phyloP scores from a whole-genome alignment of 2,329 filamentous ascomycete genomes.

The Chaetomium olivaceum region DNA sequence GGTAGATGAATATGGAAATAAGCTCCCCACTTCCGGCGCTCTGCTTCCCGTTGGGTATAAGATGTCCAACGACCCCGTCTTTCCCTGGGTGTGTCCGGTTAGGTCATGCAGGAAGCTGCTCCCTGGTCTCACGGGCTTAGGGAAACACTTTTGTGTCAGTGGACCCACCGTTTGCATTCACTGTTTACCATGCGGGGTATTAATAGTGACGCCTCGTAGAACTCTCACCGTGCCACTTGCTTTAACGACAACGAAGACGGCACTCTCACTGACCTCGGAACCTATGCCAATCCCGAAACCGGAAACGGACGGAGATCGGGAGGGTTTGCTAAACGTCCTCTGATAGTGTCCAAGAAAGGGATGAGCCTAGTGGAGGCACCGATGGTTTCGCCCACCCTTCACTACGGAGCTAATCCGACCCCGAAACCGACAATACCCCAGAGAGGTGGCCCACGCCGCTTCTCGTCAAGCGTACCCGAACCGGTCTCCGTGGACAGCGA shows the following conservation, averaged over 20 bases:
- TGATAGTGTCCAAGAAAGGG: slow-evolving; percentile 21
- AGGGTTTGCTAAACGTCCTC: slow-evolving; percentile 17
- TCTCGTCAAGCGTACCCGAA: not conserved
- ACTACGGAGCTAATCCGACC: not conserved
- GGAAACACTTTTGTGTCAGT: slow-evolving; percentile 28
- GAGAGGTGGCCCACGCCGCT: slow-evolving; percentile 8
- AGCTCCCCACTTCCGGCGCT: slow-evolving; percentile 20
- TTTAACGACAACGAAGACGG: slow-evolving; percentile 33
- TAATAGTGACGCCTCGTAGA: slow-evolving; percentile 5
- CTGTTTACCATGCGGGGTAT: not conserved
- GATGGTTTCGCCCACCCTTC: slow-evolving; percentile 8
- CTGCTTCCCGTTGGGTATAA: slow-evolving; percentile 28
- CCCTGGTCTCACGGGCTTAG: slow-evolving; percentile 17
- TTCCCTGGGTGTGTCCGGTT: slow-evolving; percentile 31
- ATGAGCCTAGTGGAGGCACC: slow-evolving; percentile 20
- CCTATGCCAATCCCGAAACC: slow-evolving; percentile 12
- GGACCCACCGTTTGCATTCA: not conserved
- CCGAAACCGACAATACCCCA: not conserved
- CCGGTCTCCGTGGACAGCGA: not conserved
- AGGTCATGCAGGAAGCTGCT: slow-evolving; percentile 24
- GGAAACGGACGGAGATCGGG: slow-evolving; percentile 19
- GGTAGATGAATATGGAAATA: slow-evolving; percentile 12
- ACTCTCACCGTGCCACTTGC: slow-evolving; percentile 20
- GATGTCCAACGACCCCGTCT: slow-evolving; percentile 16
- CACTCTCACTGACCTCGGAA: slow-evolving; percentile 29